A percentile compares a stretch with the other conserved stretches of the same genome.
phyloP scores from a whole-genome alignment of 306 rosid genomes.

The Albizia julibrissin region DNA sequence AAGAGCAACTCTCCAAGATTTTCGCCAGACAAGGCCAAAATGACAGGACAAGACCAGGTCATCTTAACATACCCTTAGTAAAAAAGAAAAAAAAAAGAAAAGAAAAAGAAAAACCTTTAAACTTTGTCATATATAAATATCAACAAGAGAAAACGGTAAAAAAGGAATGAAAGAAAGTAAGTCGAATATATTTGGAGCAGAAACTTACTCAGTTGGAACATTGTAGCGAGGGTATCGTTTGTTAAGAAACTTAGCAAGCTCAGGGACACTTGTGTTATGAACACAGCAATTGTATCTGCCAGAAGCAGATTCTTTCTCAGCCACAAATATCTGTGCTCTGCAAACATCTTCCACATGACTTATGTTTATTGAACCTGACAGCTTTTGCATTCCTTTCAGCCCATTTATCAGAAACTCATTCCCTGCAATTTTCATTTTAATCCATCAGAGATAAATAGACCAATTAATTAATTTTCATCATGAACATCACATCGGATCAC shows the following conservation, averaged over 20 bases:
- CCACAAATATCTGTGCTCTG: conserved; percentile 72
- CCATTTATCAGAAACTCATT: conserved; percentile 60
- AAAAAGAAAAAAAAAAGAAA: too few species aligned
- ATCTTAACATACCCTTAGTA: background rate
- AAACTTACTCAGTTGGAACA: conserved; percentile 73
- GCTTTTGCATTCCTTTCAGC: conserved; percentile 69
- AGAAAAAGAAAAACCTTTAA: too few species aligned
- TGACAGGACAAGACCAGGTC: background rate
- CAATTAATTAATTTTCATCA: background rate
- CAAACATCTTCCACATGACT: conserved; percentile 78
- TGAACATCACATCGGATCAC: background rate
- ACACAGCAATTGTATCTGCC: conserved; percentile 74
- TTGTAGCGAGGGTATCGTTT: conserved; percentile 61
- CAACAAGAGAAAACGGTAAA: background rate
- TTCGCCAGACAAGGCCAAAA: background rate
- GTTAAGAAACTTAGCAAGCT: conserved; percentile 72
- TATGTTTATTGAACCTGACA: conserved; percentile 69
- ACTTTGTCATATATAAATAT: too few species aligned
- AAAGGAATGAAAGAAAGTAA: too few species aligned
- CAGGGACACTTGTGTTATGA: conserved; percentile 63
- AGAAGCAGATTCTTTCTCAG: conserved; percentile 80
- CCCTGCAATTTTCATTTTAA: conserved; percentile 44
- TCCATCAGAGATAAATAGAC: background rate
- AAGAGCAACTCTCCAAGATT: too few species aligned
- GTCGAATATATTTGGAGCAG: background rate